These are phyloP conservation scores for Collybiopsis confluens DNA, from an alignment of 768 basidiomycete species.

Conservation along the genomic window DNA sequence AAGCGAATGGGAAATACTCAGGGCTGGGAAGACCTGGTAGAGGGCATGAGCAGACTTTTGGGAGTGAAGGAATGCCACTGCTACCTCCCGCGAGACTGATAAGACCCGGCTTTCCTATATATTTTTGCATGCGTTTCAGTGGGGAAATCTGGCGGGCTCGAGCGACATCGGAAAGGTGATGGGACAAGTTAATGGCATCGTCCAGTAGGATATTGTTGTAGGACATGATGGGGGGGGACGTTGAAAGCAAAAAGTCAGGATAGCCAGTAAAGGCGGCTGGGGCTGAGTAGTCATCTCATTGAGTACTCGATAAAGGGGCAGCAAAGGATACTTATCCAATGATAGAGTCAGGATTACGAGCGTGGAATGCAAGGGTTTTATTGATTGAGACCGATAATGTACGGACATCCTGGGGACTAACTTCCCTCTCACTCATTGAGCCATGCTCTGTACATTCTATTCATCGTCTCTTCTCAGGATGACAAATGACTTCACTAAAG, in stretches of 20 bases:
- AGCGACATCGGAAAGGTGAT: constrained; percentile 62
- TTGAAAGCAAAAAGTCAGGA: no score
- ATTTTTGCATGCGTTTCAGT: constrained; percentile 65
- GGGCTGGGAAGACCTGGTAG: constrained; percentile 67
- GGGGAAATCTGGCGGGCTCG: constrained; percentile 48
- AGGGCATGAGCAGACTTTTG: constrained; percentile 1
- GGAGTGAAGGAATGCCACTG: constrained; percentile 3
- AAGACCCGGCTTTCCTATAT: constrained; percentile 47
- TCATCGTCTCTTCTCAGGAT: constrained; percentile 70
- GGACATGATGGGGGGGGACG: constrained; percentile 15
- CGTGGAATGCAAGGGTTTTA: no score
- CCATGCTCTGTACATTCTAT: constrained; percentile 65
- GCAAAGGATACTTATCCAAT: not conserved
- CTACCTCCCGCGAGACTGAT: constrained; percentile 70
- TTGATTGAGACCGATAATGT: no score
- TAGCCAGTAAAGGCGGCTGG: no score
- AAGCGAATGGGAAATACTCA: constrained; percentile 66
- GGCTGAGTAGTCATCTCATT: no score
- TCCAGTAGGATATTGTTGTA: constrained; percentile 28
- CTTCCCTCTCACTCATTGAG: constrained; percentile 3
- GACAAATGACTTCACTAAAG: constrained; percentile 52
- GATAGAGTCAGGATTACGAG: no score
- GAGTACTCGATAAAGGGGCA: no score
- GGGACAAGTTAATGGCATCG: constrained; percentile 62
- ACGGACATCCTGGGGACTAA: not conserved